phyloP scores from a whole-genome alignment of 257 asterid species.

The Paraleonurus japonicus region DNA sequence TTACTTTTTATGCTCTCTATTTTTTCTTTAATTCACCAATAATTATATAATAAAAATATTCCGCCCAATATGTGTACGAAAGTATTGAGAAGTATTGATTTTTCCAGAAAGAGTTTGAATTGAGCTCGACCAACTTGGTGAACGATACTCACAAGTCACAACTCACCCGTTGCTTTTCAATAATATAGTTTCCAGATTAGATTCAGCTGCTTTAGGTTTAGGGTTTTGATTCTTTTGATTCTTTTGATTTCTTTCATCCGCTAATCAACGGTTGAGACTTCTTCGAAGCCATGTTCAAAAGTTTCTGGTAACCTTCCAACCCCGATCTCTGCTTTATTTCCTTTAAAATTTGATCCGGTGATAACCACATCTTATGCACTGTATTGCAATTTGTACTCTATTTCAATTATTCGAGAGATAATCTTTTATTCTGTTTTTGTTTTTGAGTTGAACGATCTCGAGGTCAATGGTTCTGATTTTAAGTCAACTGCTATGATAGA shows the following conservation, averaged over 20 bases:
- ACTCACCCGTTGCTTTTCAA: neutral
- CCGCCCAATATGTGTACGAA: no score
- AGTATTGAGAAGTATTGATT: no score
- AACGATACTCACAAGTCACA: neutral
- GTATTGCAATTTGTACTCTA: neutral
- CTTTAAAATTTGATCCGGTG: neutral
- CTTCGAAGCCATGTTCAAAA: conserved; percentile 45
- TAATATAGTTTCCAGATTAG: neutral
- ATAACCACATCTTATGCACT: neutral
- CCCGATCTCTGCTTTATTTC: neutral
- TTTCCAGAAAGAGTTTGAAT: neutral
- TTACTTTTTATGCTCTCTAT: no score
- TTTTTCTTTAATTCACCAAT: no score
- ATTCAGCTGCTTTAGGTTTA: neutral
- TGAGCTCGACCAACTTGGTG: neutral
- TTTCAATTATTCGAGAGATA: conserved; percentile 11
- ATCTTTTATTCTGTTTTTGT: neutral
- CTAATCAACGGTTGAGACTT: conserved; percentile 30
- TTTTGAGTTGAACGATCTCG: neutral
- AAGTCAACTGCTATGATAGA: conserved; percentile 18
- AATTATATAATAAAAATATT: no score
- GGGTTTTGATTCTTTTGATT: neutral
- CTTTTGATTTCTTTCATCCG: conserved; percentile 15
- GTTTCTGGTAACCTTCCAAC: conserved; percentile 38
- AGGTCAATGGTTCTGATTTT: neutral